A percentile compares a stretch with the other conserved stretches of the same genome.
Conservation (phyloP, 2,329 filamentous ascomycete genomes). For the Acrocalymma vagum region DNA sequence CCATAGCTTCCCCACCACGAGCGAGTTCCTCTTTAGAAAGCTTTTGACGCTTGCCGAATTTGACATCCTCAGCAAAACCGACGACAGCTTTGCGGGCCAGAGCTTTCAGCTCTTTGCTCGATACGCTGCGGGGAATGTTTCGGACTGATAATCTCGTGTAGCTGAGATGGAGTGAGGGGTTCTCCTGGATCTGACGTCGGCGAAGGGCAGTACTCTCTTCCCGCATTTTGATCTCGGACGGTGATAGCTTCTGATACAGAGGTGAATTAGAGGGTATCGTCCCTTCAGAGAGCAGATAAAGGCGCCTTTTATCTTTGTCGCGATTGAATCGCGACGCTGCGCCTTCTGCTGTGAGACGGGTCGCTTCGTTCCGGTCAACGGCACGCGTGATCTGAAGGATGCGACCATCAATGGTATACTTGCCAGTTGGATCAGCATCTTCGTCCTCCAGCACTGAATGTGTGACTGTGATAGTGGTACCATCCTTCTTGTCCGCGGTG, state of each 20-base stretch:
- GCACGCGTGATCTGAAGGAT: constrained; percentile 85
- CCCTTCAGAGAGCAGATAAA: constrained; percentile 89
- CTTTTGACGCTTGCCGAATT: constrained; percentile 75
- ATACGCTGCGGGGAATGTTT: constrained; percentile 85
- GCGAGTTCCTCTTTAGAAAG: constrained; percentile 89
- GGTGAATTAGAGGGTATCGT: constrained; percentile 80
- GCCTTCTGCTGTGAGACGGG: constrained; percentile 75
- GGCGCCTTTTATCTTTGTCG: constrained; percentile 87
- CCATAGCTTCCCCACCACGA: constrained; percentile 81
- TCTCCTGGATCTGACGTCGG: constrained; percentile 88
- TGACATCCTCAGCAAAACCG: constrained; percentile 91
- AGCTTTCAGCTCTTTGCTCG: constrained; percentile 87
- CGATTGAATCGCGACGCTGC: constrained; percentile 68
- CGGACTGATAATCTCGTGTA: constrained; percentile 90
- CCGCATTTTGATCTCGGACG: constrained; percentile 84
- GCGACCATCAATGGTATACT: constrained; percentile 90
- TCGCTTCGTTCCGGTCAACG: constrained; percentile 83
- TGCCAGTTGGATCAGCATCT: constrained; percentile 78
- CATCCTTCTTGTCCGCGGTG: constrained; percentile 43
- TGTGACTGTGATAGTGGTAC: constrained; percentile 44
- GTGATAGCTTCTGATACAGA: constrained; percentile 77
- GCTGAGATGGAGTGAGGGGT: constrained; percentile 87
- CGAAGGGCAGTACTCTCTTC: constrained; percentile 88
- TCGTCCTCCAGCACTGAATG: constrained; percentile 91
- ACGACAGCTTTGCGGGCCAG: constrained; percentile 92